Evolutionary conservation across 352 stramenopile species (phyloP), one percentile per base, ranked within the genome.

Genomic region (Phytophthora fragariae): DNA sequence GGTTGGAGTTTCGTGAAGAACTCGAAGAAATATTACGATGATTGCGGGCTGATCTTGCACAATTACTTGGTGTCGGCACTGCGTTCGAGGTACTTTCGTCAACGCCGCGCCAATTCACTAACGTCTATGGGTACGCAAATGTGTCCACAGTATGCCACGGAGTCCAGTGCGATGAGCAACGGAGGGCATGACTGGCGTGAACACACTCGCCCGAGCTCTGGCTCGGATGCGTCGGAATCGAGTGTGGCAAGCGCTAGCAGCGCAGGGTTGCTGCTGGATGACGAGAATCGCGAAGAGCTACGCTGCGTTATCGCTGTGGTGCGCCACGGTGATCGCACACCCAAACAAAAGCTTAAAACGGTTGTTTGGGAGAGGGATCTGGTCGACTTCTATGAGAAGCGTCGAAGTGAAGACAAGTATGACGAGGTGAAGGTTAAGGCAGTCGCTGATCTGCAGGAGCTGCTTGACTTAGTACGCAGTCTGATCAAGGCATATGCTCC

Each of bases 1-100:
- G 98, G 98, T 21, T 99, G 97, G 94, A 99, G 94, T 74, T 99
- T 99, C 80, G 98, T 99, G 19, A 99, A 96, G 72, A 96, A 94
- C 73, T 96, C 90, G 39, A 94, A 98, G 54, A 99, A 99, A 88
- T 99, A 99, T 82, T 99, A 99, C 72, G 97, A 99, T 76, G 98
- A 99, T 81, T 99, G 96, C 72, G 96, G 96, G 2, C 85, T 98
- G 57, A 97, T 99, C 62, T 85, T 99, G 67, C 88, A 95, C 77
- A 96, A 96, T 80, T 95, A 95, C 65, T 82, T 96, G 31, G 87
- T 95, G 21, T 94, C 86, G 35, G 88, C 88, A 37, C 70, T 96
- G 68, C 86, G 86, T 12, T 93, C 86, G 41, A 82, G 86, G 44
- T 92, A 93, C 73, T 93, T 93, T 80, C 88, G 88, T 31, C 81